Percentiles rank a stretch among this genome's conserved stretches.
Conservation (phyloP, 768 basidiomycete species). For the Leucocoprinus sp. region DNA sequence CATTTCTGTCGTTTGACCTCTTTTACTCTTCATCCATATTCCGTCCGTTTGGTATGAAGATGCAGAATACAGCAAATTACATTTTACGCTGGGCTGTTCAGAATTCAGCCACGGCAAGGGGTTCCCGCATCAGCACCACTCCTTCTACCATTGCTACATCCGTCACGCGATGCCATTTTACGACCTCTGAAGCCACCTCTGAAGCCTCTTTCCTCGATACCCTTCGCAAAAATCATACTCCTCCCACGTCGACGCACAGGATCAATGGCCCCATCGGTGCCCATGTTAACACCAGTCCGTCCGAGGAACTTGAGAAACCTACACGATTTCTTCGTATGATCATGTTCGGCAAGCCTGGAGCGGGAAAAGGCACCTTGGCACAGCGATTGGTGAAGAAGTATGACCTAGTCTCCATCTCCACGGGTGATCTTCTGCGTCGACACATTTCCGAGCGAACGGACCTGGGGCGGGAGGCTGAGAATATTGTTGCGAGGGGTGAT, state of each 20-base stretch:
- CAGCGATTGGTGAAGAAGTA: constrained; percentile 72
- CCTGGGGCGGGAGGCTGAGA: constrained; percentile 66
- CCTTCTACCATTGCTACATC: neutral
- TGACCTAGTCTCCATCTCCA: constrained; percentile 68
- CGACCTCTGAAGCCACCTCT: constrained; percentile 1
- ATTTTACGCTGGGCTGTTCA: constrained; percentile 14
- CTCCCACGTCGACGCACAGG: constrained; percentile 20
- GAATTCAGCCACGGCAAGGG: constrained; percentile 11
- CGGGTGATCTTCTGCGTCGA: constrained; percentile 79
- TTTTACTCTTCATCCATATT: constrained; percentile 1
- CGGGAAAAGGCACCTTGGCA: constrained; percentile 81
- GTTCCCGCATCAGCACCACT: constrained; percentile 12
- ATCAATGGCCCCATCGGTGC: constrained; percentile 17
- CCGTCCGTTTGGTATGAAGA: neutral
- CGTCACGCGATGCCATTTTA: constrained; percentile 4
- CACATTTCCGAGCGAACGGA: constrained; percentile 74
- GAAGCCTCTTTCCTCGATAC: constrained; percentile 10
- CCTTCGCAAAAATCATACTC: constrained; percentile 4
- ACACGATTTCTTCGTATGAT: constrained; percentile 48
- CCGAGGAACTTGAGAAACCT: constrained; percentile 28
- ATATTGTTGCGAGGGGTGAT: constrained; percentile 70
- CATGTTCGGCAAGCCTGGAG: constrained; percentile 76
- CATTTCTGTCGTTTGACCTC: neutral
- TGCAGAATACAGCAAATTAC: constrained; percentile 14
- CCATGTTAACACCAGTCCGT: constrained; percentile 21